These are phyloP conservation scores for Blastobotrys capitulatus DNA, from an alignment of 1,139 yeast species.

Conservation along the genomic window DNA sequence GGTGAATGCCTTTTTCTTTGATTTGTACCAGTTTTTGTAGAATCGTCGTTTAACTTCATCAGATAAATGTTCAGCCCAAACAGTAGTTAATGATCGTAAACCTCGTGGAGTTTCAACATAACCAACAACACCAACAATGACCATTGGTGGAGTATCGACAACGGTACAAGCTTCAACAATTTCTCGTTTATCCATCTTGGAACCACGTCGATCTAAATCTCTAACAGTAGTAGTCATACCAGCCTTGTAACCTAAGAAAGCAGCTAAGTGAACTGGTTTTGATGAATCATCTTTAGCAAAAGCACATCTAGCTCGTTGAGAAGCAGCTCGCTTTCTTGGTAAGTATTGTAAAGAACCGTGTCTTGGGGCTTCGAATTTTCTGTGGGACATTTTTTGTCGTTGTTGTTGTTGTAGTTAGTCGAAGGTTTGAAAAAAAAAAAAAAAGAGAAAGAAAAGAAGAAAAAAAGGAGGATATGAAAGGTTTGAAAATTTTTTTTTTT, in stretches of 20 bases:
- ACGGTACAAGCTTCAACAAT: conserved; percentile 99
- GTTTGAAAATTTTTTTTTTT: too few species aligned
- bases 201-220: conserved; percentile 99
- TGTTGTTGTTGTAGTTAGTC: conserved; percentile 1
- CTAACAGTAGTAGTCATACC: conserved; percentile 99
- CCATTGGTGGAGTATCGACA: conserved; percentile 98
- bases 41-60: conserved; percentile 99
- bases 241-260: conserved; percentile 99
- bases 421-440: background rate
- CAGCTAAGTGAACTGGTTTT: conserved; percentile 98
- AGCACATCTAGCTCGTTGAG: conserved; percentile 97
- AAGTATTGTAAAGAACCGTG: conserved; percentile 99
- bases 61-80: conserved; percentile 99
- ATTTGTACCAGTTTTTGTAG: conserved; percentile 99
- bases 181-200: conserved; percentile 99
- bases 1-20: conserved; percentile 99
- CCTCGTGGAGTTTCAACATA: conserved; percentile 99
- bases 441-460: too few species aligned
- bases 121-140: conserved; percentile 99
- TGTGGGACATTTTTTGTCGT: conserved; percentile 89
- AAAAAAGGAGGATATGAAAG: too few species aligned
- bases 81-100: conserved; percentile 98
- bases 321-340: conserved; percentile 99
- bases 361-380: conserved; percentile 99
- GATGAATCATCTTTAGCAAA: conserved; percentile 99